Evolutionary conservation across 495 filamentous ascomycete genomes (phyloP), one percentile per base, ranked within the genome.

Genomic region (Opeltia flavorubescens): DNA sequence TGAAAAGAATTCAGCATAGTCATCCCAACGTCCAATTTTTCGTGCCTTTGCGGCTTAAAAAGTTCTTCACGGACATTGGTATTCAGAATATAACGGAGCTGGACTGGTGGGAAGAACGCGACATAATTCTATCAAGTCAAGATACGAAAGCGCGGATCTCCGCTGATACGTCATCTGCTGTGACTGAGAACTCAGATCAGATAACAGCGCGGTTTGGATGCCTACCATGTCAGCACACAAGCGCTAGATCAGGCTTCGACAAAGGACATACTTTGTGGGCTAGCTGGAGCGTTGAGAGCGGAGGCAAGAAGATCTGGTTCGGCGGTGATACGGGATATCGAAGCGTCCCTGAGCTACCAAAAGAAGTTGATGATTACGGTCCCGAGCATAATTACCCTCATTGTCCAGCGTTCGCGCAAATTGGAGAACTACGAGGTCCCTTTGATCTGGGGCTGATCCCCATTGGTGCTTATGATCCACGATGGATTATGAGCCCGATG

Each of bases 381-480:
- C 67, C 76, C 1, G 77, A 83, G 40, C 78, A 78, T 59, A 58
- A 64, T 11, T 62, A 81, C 43, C 71, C 89, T 44, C 86, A 73
- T 39, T 93, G 85, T 56, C 89, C 91, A 12, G 84, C 86, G 20
- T 98, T 98, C 65, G 77, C 78, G 49, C 70, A 94, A 59, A 83
- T 95, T 42, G 91, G 91, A 44, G 67, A 83, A 33, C 74, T 76
- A 44, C 74, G 86, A 13, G 91, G 91, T 1, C 83, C 83, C 4
- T 94, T 98, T 57, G 88, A 98, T 62, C 75, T 98, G 21, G 91
- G 91, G 2, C 56, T 98, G 53, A 93, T 98, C 47, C 91, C 91
- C 21, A 95, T 98, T 50, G 91, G 89, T 23, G 91, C 91, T 18
- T 98, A 98, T 58, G 63, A 72, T 51, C 91, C 91, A 7, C 74